Evolutionary conservation across 2,329 filamentous ascomycete species (phyloP), one percentile per base, ranked within the genome.

Genomic region (Fusarium tricinctum): DNA sequence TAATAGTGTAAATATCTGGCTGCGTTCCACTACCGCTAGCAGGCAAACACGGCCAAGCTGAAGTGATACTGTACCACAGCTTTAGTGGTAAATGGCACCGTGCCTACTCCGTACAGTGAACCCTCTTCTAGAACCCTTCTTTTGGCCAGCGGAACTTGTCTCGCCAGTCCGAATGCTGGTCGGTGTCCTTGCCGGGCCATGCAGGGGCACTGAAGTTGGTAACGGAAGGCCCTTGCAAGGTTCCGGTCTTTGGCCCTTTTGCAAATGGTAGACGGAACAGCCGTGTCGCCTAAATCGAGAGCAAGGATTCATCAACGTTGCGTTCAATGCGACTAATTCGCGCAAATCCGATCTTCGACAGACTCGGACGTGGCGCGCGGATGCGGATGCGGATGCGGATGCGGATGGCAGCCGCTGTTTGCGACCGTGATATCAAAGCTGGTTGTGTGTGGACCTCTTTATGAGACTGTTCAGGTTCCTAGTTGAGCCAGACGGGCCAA

Each of bases 61-160:
- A 57, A 52, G 53, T 45, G 23, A 22, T 28, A 15, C n/a, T n/a
- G n/a, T n/a, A n/a, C 38, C 26, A 28, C 28, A 52, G 35, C 9
- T 30, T 30, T 30, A 10, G 17, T 38, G 17, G 53, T 39, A 46
- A 64, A 53, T 47, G 33, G 40, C 59, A 58, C 60, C 40, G 45
- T 63, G 49, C 60, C 50, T 56, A 23, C 23, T 23, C 23, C 23
- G 23, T 23, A 46, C 26, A 55, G 40, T 51, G 44, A 58, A 63
- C 14, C 40, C 48, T 38, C 72, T 76, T 76, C 74, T 76, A 76
- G 74, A 76, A 76, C 64, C 40, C 63, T 75, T 76, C 74, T 71
- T 50, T 15, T 67, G 46, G 45, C 55, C 70, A 73, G 73, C 71
- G 74, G 73, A 75, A 74, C 70, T 69, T 66, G 72, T 68, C 58